These are phyloP conservation scores for Penicillium ucsense DNA, from an alignment of 495 filamentous ascomycete species.

Conservation along the genomic window DNA sequence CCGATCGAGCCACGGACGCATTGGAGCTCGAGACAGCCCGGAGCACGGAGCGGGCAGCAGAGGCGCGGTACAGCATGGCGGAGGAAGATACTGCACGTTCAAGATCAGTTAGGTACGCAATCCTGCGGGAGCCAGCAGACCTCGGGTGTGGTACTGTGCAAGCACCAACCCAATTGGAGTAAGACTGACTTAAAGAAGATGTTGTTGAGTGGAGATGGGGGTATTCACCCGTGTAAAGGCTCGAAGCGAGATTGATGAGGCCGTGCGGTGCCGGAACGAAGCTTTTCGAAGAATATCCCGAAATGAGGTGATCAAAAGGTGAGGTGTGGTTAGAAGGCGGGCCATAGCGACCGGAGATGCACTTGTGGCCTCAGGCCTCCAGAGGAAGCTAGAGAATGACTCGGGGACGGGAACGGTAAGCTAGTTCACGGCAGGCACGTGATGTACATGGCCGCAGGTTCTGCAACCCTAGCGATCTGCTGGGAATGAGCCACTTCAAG, in stretches of 20 bases:
- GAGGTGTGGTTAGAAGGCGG: constrained; percentile 30
- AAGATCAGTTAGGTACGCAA: constrained; percentile 26
- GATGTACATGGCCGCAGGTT: constrained; percentile 8
- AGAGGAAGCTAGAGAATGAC: neutral
- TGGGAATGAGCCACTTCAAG: constrained; percentile 5
- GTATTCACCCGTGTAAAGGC: constrained; percentile 26
- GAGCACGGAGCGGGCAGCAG: constrained; percentile 37
- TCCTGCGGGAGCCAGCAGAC: constrained; percentile 20
- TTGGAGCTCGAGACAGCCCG: constrained; percentile 40
- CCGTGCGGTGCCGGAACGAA: constrained; percentile 24
- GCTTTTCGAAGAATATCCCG: constrained; percentile 25
- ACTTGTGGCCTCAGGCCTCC: constrained; percentile 21
- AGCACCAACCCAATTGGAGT: constrained; percentile 31
- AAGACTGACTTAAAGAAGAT: constrained; percentile 10
- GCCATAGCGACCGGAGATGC: constrained; percentile 23
- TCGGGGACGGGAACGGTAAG: constrained; percentile 1
- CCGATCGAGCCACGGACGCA: constrained; percentile 35
- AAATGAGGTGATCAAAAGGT: constrained; percentile 32
- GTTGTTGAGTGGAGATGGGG: constrained; percentile 26
- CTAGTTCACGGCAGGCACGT: constrained; percentile 5
- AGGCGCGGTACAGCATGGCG: constrained; percentile 41
- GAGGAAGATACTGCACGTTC: constrained; percentile 23
- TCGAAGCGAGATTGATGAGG: constrained; percentile 25
- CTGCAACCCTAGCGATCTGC: constrained; percentile 9
- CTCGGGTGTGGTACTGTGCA: constrained; percentile 19